These are phyloP conservation scores for Cyclotella sp. DNA, from an alignment of 108 stramenopile genomes.

Conservation along the genomic window DNA sequence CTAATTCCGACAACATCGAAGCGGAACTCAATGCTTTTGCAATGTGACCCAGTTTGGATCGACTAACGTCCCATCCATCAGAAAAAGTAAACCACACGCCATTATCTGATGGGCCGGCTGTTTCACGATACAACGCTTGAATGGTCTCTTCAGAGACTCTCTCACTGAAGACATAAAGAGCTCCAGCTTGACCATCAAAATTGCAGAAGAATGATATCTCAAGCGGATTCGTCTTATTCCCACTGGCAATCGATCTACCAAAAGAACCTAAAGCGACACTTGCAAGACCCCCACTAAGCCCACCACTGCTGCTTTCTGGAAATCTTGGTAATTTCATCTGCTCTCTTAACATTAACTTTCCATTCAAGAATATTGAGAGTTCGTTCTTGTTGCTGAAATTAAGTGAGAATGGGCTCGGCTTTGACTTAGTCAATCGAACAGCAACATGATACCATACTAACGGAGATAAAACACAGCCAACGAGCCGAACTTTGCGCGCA, in stretches of 20 bases:
- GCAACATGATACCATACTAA: slow-evolving; percentile 85
- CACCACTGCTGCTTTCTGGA: slow-evolving; percentile 23
- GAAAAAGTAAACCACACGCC: slow-evolving; percentile 34
- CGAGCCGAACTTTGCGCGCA: slow-evolving; percentile 50
- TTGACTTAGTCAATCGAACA: slow-evolving; percentile 70
- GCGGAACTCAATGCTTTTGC: slow-evolving; percentile 45
- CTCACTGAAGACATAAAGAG: slow-evolving; percentile 73
- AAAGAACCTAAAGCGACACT: slow-evolving; percentile 27
- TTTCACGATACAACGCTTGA: slow-evolving; percentile 61
- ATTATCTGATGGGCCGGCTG: slow-evolving; percentile 50
- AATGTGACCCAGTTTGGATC: slow-evolving; percentile 37
- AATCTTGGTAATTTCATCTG: slow-evolving; percentile 63
- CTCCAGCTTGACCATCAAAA: slow-evolving; percentile 77
- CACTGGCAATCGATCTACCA: slow-evolving; percentile 12
- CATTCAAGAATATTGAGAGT: slow-evolving; percentile 78
- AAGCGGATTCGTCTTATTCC: slow-evolving; percentile 10
- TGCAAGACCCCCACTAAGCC: slow-evolving; percentile 15
- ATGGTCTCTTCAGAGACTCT: slow-evolving; percentile 75
- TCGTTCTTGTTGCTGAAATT: slow-evolving; percentile 62
- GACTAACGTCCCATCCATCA: slow-evolving; percentile 42
- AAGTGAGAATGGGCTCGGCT: slow-evolving; percentile 69
- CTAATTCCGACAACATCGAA: slow-evolving; percentile 40
- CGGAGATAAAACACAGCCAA: slow-evolving; percentile 70
- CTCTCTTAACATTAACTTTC: slow-evolving; percentile 74
- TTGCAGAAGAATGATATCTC: slow-evolving; percentile 57